These are phyloP conservation scores for Mortierella sp. DNA, from an alignment of 371 early-diverging fungal species.

Conservation along the genomic window DNA sequence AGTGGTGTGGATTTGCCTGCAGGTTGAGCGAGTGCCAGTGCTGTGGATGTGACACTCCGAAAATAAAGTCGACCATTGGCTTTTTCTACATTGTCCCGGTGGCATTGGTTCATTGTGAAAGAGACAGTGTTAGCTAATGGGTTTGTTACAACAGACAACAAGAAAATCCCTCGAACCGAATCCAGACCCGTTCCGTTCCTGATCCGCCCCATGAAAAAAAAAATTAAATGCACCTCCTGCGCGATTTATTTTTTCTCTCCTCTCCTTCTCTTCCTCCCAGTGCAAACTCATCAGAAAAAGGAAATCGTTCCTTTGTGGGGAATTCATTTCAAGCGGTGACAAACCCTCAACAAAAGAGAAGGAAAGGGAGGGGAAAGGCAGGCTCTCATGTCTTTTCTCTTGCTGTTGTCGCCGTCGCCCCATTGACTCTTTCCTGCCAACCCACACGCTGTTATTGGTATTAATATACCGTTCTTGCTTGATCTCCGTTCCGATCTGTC, in stretches of 20 bases:
- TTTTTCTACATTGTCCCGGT: conserved; percentile 55
- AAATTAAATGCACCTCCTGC: neutral
- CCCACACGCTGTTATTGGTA: neutral
- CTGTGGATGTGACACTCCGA: conserved; percentile 95
- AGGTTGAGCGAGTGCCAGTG: conserved; percentile 98
- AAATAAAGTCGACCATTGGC: conserved; percentile 94
- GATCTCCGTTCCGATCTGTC: neutral
- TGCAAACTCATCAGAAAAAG: neutral
- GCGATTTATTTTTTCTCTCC: conserved; percentile 41
- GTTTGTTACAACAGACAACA: neutral
- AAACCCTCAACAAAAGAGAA: conserved; percentile 13
- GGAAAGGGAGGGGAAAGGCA: neutral
- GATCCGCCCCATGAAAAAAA: conserved; percentile 24
- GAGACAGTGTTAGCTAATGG: neutral
- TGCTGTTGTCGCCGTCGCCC: neutral
- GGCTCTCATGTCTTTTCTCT: neutral
- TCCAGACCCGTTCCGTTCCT: conserved; percentile 12
- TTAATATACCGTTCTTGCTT: neutral
- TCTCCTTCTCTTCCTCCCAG: no score
- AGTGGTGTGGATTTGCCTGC: conserved; percentile 90
- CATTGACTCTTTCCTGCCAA: neutral
- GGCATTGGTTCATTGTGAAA: neutral
- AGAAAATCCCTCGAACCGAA: neutral
- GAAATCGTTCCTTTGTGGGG: conserved; percentile 9
- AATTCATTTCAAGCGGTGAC: neutral